Evolutionary conservation across 768 basidiomycete species (phyloP), one percentile per base, ranked within the genome.

Genomic region (Pulveroboletus sp.): DNA sequence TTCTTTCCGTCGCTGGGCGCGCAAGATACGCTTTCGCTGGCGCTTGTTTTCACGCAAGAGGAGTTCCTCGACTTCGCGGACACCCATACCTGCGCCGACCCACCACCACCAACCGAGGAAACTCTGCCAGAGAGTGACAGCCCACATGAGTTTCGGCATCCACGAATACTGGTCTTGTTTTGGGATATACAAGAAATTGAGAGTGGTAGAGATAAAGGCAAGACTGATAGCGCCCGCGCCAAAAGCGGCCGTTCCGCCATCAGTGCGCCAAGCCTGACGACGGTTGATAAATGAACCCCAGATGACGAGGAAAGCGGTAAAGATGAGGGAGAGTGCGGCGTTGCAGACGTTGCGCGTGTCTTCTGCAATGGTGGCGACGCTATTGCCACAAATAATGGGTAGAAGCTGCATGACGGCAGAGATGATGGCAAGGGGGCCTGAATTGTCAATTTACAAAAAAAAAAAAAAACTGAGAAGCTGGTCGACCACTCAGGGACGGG

Each of bases 81-180:
- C 77, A 8, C 85, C 89, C 75, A 87, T 90, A 6, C 92, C 88
- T 2, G 87, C 82, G n/a, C 93, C 93, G 12, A 93, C 92, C 93
- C 93, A 97, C 93, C 93, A 97, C 93, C 93, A 97, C 91, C 92
- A 97, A 0, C 90, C 93, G 18, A 96, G 69, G 69, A 94, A 95
- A 68, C 83, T 91, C 75, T 99, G 96, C 96, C 96, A 99, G 17
- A 98, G 79, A 10, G 97, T 82, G 44, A 96, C 83, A 8, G 88
- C 85, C 83, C 92, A 94, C 69, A 92, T 82, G 46, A 97, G 75
- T 21, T 85, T 81, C 0, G 92, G 89, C 50, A 97, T 76, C 96
- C 96, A 98, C n/a, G 82, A 73, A 55, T 89, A 89, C 58, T 91
- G 83, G 54, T 95, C 87, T 60, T 88, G 83, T 46, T 73, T 73